phyloP scores from a whole-genome alignment of 495 filamentous ascomycete species.

The Hypomontagnella submonticulosa region DNA sequence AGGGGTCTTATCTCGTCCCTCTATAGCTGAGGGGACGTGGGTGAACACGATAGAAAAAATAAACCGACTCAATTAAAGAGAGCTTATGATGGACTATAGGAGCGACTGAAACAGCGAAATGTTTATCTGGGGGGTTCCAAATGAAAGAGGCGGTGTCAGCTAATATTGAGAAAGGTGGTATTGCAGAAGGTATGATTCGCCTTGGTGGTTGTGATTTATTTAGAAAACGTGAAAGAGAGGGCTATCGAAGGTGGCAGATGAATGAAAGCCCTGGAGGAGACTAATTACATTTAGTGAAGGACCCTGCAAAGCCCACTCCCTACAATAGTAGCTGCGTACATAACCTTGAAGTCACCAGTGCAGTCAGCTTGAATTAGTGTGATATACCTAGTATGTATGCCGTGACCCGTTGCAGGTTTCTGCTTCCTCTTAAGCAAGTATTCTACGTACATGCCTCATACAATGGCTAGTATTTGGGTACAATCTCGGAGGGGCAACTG shows the following conservation, averaged over 20 bases:
- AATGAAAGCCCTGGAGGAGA: conserved; percentile 32
- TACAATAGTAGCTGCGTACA: not conserved
- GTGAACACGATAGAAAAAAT: conserved; percentile 22
- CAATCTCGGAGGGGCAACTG: too few relatives aligned
- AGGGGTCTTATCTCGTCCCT: conserved; percentile 36
- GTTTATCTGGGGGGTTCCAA: not conserved
- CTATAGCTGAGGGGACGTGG: conserved; percentile 23
- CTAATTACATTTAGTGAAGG: conserved; percentile 27
- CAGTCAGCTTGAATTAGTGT: conserved; percentile 28
- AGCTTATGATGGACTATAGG: not conserved
- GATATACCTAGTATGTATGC: conserved; percentile 16
- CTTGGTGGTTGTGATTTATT: conserved; percentile 23
- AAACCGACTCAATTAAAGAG: conserved; percentile 15
- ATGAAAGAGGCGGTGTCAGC: conserved; percentile 24
- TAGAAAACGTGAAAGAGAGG: conserved; percentile 39
- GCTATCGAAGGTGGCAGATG: conserved; percentile 36
- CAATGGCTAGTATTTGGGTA: not conserved
- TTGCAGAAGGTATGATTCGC: conserved; percentile 35
- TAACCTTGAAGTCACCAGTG: too few relatives aligned
- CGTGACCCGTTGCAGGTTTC: conserved; percentile 31
- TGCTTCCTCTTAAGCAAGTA: not conserved
- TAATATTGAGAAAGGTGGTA: conserved; percentile 2
- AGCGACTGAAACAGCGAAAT: conserved; percentile 3
- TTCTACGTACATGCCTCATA: conserved; percentile 1
- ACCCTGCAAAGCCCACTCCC: conserved; percentile 33